Conservation (phyloP, 176 grass and related monocot genomes). For the Oryza officinalis region DNA sequence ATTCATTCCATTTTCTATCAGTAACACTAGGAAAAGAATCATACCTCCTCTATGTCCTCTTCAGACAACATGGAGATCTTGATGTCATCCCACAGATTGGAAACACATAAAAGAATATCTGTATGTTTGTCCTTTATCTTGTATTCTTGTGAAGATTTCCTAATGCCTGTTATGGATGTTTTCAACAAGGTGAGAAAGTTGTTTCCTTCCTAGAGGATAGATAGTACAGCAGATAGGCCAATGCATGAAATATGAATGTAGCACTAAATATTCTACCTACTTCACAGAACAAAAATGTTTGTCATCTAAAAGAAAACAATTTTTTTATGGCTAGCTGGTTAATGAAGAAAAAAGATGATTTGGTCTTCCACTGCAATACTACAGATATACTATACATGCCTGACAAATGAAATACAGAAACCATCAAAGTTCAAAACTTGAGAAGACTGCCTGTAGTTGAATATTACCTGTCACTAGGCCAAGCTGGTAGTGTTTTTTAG, state of each 20-base stretch:
- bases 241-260: slow-evolving; percentile 19
- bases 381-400: slow-evolving; percentile 15
- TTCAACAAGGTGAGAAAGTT: slow-evolving; percentile 27
- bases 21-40: slow-evolving; percentile 20
- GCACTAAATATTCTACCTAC: background rate
- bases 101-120: slow-evolving; percentile 67
- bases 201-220: slow-evolving; percentile 12
- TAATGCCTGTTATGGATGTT: slow-evolving; percentile 57
- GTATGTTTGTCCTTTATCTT: slow-evolving; percentile 58
- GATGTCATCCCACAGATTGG: slow-evolving; percentile 52
- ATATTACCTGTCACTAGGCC: slow-evolving; percentile 73
- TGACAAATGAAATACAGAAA: slow-evolving; percentile 21
- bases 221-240: background rate
- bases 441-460: slow-evolving; percentile 20
- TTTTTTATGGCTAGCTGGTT: background rate
- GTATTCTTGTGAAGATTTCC: slow-evolving; percentile 59
- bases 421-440: slow-evolving; percentile 1
- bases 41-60: slow-evolving; percentile 76
- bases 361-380: background rate
- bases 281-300: background rate
- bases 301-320: background rate
- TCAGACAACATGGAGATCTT: slow-evolving; percentile 61
- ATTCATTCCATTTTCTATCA: background rate
- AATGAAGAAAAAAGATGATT: background rate
- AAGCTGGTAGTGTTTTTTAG: slow-evolving; percentile 54